phyloP scores from a whole-genome alignment of 371 early-diverging fungal genomes.

The Apophysomyces sp. region DNA sequence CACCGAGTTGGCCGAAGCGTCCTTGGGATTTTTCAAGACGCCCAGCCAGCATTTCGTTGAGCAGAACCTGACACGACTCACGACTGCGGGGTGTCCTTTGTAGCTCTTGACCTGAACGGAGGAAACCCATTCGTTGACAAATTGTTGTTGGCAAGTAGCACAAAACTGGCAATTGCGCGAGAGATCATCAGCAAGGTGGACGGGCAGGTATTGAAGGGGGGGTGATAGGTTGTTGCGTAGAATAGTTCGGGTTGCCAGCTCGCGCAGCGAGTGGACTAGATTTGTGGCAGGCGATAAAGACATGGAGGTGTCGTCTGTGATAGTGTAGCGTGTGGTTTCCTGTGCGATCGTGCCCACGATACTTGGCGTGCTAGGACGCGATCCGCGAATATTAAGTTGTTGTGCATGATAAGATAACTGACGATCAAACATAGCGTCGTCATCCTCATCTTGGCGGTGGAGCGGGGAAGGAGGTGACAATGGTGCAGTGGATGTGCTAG shows the following conservation, averaged over 20 bases:
- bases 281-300: conserved; percentile 3
- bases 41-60: conserved; percentile 48
- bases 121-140: conserved; percentile 64
- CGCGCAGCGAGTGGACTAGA: conserved; percentile 30
- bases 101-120: conserved; percentile 62
- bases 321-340: neutral
- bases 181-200: conserved; percentile 44
- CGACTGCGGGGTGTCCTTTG: conserved; percentile 61
- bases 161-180: conserved; percentile 42
- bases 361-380: conserved; percentile 25
- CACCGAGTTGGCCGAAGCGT: neutral
- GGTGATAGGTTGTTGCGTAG: conserved; percentile 14
- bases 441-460: conserved; percentile 23
- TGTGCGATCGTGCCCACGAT: neutral
- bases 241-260: conserved; percentile 33
- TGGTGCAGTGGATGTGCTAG: conserved; percentile 11
- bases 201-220: conserved; percentile 35
- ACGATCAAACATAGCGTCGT: conserved; percentile 45
- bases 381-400: conserved; percentile 38
- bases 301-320: neutral
- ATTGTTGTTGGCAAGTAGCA: conserved; percentile 47
- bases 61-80: conserved; percentile 58
- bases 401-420: conserved; percentile 44
- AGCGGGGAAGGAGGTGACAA: neutral
- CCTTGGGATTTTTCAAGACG: conserved; percentile 15